Evolutionary conservation across 208 protist genomes (phyloP).

Genomic region (Trypanosoma vivax): DNA sequence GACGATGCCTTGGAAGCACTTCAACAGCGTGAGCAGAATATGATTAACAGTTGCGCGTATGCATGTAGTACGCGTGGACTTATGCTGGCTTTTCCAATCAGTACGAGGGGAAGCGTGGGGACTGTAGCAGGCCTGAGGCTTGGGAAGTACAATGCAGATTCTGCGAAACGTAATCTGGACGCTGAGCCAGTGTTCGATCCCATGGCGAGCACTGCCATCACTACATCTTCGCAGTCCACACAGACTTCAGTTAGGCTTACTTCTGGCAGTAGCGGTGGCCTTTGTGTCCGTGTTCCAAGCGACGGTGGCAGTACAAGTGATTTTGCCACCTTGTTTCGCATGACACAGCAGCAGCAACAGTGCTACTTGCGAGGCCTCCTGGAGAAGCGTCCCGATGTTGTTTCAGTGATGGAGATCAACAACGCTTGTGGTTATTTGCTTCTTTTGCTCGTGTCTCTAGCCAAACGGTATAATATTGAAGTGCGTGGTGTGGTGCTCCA

Average conservation of each 20-base stretch:
- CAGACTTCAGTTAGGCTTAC: too few species aligned
- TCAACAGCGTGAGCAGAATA: slow-evolving; percentile 8
- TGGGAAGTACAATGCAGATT: slow-evolving; percentile 26
- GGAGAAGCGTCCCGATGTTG: slow-evolving; percentile 15
- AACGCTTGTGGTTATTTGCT: slow-evolving; percentile 59
- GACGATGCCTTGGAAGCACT: slow-evolving; percentile 22
- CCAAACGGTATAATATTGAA: slow-evolving; percentile 30
- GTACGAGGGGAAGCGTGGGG: slow-evolving; percentile 39
- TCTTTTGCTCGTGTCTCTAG: slow-evolving; percentile 38
- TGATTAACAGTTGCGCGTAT: slow-evolving; percentile 18
- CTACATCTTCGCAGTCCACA: too few species aligned
- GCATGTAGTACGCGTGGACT: slow-evolving; percentile 23
- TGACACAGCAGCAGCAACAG: slow-evolving; percentile 10
- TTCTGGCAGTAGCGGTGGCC: too few species aligned
- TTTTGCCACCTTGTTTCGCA: not conserved
- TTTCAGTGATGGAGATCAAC: slow-evolving; percentile 58
- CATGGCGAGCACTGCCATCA: not conserved
- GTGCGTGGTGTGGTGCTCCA: slow-evolving; percentile 32
- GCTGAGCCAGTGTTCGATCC: too few species aligned
- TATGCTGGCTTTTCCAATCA: slow-evolving; percentile 42
- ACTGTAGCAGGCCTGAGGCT: slow-evolving; percentile 61
- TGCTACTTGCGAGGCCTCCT: slow-evolving; percentile 19
- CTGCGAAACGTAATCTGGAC: not conserved
- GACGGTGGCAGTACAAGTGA: not conserved
- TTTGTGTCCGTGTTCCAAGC: too few species aligned